A percentile compares a stretch with the other conserved stretches of the same genome.
phyloP scores from a whole-genome alignment of 129 eudicot genomes.

The Helichrysum umbraculigerum region DNA sequence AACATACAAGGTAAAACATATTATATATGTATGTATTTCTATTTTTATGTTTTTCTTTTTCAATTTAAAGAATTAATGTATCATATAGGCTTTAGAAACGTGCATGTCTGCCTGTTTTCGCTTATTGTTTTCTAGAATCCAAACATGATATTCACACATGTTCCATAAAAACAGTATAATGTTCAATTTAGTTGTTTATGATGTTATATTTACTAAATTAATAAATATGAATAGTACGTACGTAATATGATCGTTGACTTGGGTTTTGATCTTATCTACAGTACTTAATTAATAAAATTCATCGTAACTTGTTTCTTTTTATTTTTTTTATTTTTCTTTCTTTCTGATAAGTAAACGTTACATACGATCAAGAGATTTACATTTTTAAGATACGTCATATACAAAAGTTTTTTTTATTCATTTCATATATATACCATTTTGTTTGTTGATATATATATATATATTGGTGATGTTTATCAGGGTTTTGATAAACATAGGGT shows the following conservation, averaged over 20 bases:
- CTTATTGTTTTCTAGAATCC: neutral
- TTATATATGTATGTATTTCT: too few species aligned
- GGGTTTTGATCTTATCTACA: neutral
- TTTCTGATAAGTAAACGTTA: slow-evolving; percentile 5
- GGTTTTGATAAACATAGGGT: too few species aligned
- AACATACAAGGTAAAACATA: too few species aligned
- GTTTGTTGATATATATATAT: too few species aligned
- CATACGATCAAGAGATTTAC: neutral
- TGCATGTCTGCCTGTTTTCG: neutral
- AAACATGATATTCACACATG: neutral
- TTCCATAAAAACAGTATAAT: neutral
- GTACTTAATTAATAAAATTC: neutral
- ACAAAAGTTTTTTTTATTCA: neutral
- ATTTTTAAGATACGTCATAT: neutral
- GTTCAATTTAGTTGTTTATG: neutral
- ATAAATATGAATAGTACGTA: too few species aligned
- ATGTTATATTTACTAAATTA: too few species aligned
- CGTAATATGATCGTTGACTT: neutral
- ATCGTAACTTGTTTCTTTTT: neutral
- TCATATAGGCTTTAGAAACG: neutral
- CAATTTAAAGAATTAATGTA: neutral
- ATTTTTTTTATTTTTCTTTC: too few species aligned
- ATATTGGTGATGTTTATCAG: too few species aligned
- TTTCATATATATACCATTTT: too few species aligned
- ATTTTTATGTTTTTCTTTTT: too few species aligned